These are phyloP conservation scores for Rhizopus microsporus DNA, from an alignment of 371 early-diverging fungal genomes.

Conservation along the genomic window DNA sequence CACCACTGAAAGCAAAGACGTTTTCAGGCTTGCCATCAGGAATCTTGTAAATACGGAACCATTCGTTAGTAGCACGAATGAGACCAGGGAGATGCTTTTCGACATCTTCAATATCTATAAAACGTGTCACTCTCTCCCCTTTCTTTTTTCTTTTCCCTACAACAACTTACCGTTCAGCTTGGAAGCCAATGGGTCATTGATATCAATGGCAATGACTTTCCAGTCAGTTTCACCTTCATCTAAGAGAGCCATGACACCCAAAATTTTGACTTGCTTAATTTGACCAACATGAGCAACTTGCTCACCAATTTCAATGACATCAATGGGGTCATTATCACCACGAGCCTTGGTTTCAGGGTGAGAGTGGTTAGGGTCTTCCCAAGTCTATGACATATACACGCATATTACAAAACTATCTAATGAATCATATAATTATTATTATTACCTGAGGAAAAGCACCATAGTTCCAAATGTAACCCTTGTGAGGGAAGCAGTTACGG, in stretches of 20 bases:
- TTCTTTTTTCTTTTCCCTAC: no score
- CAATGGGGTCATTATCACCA: constrained; percentile 97
- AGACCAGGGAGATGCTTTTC: constrained; percentile 85
- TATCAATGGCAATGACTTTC: constrained; percentile 95
- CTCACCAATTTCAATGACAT: constrained; percentile 81
- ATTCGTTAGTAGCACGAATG: constrained; percentile 76
- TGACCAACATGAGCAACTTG: constrained; percentile 40
- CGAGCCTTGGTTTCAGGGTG: constrained; percentile 80
- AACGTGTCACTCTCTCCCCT: not conserved
- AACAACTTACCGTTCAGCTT: constrained; percentile 69
- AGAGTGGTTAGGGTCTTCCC: constrained; percentile 89
- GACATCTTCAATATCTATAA: constrained; percentile 82
- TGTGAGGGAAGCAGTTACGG: constrained; percentile 93
- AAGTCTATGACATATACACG: constrained; percentile 60
- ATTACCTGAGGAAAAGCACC: constrained; percentile 85
- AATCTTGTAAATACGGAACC: constrained; percentile 93
- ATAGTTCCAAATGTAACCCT: constrained; percentile 98
- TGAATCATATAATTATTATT: not conserved
- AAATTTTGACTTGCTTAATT: constrained; percentile 90
- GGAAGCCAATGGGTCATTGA: constrained; percentile 83
- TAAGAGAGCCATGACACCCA: constrained; percentile 92
- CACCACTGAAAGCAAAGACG: constrained; percentile 88
- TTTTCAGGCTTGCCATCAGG: constrained; percentile 91
- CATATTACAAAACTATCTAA: not conserved
- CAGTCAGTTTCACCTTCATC: constrained; percentile 98